Base-by-base conservation (phyloP, 2,329 filamentous ascomycete genomes). In the Magnaporthiopsis poae region DNA sequence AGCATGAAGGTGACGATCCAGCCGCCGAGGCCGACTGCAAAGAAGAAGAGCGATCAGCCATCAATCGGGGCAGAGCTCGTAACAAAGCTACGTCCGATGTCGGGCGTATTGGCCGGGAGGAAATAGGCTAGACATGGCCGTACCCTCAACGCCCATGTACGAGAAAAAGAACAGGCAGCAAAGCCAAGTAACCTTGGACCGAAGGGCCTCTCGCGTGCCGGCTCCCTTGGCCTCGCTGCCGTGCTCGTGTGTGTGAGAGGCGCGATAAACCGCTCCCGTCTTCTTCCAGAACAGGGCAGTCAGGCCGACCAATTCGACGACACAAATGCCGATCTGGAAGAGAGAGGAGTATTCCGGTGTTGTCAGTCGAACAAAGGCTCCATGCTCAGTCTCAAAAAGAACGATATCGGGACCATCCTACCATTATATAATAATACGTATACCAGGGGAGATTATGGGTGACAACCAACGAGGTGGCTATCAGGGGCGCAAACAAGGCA, bases 1-100 rank as follows among this genome's bases (percentile, higher is more conserved):
- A 91, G 87, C 90, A 95, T 94, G 75, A 95, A 94, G 5, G 88
- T 87, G 65, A 92, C 88, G 67, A 95, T 90, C 91, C 91, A 95
- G 5, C 91, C 91, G 27, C 90, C 89, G 0, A 93, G 81, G 0
- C 88, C 87, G 61, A 90, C 88, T 62, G 27, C 25, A 18, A 46
- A 46, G 15, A 13, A 12, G 3, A 36, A 36, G 13, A 36, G 11
- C 1, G 39, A 18, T 46, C 11, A 46, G 39, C 15, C 3, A 18
- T 18, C 39, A 18, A 46, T 46, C 18, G 13, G 15, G 15, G 5
- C 39, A 46, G 39, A 36, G 11, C 12, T 13, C 3, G 35, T 2
- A 11, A 35, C 35, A 11, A 35, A 2, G 35, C 7, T 35, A 8
- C 8, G 35, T 4, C 35, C 12, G 9, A 35, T 35, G 1, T 15